phyloP scores from a whole-genome alignment of 805 yeast genomes.

The Starmerella apicola region DNA sequence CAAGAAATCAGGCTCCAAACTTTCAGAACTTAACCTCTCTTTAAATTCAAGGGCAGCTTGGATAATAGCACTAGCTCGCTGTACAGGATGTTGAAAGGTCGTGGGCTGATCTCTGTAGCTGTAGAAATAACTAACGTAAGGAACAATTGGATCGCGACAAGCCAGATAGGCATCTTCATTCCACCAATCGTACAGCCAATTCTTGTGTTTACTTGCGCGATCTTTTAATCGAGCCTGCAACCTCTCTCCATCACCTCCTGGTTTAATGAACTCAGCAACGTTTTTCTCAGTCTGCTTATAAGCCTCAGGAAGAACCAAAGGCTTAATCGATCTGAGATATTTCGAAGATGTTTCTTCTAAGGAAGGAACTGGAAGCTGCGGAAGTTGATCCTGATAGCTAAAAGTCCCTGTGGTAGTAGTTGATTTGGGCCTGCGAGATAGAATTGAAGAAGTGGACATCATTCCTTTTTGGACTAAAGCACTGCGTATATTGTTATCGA shows the following conservation, averaged over 20 bases:
- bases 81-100: slow-evolving; percentile 27
- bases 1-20: slow-evolving; percentile 66
- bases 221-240: slow-evolving; percentile 55
- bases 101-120: slow-evolving; percentile 54
- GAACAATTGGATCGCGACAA: slow-evolving; percentile 88
- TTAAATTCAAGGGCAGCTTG: slow-evolving; percentile 57
- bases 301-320: slow-evolving; percentile 43
- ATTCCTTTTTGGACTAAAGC: no score
- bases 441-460: no score
- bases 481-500: no score
- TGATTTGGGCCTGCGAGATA: slow-evolving; percentile 20
- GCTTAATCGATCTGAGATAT: slow-evolving; percentile 62
- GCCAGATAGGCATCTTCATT: slow-evolving; percentile 84
- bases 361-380: slow-evolving; percentile 78
- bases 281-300: slow-evolving; percentile 41
- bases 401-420: slow-evolving; percentile 40
- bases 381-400: slow-evolving; percentile 60
- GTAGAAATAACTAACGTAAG: slow-evolving; percentile 84
- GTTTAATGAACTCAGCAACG: slow-evolving; percentile 51
- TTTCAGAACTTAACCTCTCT: slow-evolving; percentile 51
- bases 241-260: slow-evolving; percentile 51
- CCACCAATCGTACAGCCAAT: slow-evolving; percentile 91
- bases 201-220: slow-evolving; percentile 48
- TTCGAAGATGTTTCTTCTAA: slow-evolving; percentile 55
- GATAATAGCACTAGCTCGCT: slow-evolving; percentile 64